phyloP scores from a whole-genome alignment of 2,329 filamentous ascomycete species.

The Diaporthe nobilis region DNA sequence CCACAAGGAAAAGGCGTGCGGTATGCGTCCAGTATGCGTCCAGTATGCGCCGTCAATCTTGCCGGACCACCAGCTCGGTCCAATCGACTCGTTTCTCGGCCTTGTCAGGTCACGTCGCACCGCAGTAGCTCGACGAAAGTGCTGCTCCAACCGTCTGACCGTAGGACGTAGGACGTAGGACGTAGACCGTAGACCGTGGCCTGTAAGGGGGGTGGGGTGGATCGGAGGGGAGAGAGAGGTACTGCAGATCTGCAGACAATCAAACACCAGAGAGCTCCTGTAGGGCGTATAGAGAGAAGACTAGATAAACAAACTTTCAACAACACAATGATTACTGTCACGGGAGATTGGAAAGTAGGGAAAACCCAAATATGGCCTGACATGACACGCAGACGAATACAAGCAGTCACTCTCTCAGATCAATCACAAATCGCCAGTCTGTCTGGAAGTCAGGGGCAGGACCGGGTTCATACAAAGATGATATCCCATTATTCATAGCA shows the following conservation, averaged over 20 bases:
- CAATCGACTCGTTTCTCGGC: constrained; percentile 12
- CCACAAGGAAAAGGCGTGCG: background rate
- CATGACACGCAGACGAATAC: background rate
- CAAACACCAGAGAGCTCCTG: constrained; percentile 7
- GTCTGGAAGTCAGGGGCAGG: constrained; percentile 15
- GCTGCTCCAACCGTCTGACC: constrained; percentile 6
- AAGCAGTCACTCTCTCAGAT: background rate
- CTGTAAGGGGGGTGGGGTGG: constrained; percentile 6
- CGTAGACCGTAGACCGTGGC: background rate
- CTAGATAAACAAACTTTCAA: background rate
- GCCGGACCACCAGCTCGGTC: constrained; percentile 2
- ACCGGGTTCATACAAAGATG: background rate
- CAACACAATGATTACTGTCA: background rate
- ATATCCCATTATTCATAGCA: constrained; percentile 13
- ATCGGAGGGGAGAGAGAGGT: background rate
- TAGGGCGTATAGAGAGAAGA: background rate
- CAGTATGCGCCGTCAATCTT: constrained; percentile 10
- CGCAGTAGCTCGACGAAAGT: constrained; percentile 28
- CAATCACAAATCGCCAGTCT: background rate
- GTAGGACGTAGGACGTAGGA: background rate
- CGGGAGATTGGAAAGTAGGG: background rate
- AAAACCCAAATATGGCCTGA: background rate
- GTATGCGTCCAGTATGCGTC: background rate
- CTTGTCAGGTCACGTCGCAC: constrained; percentile 30
- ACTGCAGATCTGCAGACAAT: constrained; percentile 32